A percentile compares a stretch with the other conserved stretches of the same genome.
Conservation (phyloP, 2,329 filamentous ascomycete genomes). For the Thelonectria rubi region DNA sequence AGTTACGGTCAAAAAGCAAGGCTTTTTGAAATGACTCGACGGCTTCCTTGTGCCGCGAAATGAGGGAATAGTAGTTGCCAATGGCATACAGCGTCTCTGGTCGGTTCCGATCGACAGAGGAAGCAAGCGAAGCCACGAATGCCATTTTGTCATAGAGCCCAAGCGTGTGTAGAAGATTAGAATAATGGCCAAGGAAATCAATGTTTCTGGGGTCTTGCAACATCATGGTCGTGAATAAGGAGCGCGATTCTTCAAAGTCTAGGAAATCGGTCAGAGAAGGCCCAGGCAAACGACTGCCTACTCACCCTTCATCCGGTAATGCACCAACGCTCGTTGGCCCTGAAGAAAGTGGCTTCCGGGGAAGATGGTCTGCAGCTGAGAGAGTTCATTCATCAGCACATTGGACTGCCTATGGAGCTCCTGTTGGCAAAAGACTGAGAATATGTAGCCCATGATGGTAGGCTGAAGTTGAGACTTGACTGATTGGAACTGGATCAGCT, state of each 20-base stretch:
- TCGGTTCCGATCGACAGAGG: neutral
- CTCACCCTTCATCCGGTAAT: slow-evolving; percentile 7
- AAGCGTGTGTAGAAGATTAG: neutral
- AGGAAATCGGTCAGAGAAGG: neutral
- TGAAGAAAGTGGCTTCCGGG: slow-evolving; percentile 1
- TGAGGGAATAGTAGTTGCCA: slow-evolving; percentile 7
- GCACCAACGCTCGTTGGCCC: slow-evolving; percentile 1
- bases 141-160: neutral
- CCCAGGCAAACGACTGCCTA: neutral
- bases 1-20: neutral
- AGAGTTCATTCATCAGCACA: slow-evolving; percentile 3
- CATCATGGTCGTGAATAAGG: neutral
- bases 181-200: neutral
- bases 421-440: slow-evolving; percentile 6
- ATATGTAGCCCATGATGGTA: slow-evolving; percentile 4
- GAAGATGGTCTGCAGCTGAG: slow-evolving; percentile 7
- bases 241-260: neutral
- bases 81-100: slow-evolving; percentile 6
- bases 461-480: neutral
- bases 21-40: neutral
- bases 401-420: neutral
- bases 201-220: neutral
- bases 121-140: neutral
- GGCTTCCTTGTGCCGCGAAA: slow-evolving; percentile 1
- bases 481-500: neutral